Evolutionary conservation across 2,329 filamentous ascomycete genomes (phyloP), one percentile per base, ranked within the genome.

Genomic region (Blastomyces gilchristii): DNA sequence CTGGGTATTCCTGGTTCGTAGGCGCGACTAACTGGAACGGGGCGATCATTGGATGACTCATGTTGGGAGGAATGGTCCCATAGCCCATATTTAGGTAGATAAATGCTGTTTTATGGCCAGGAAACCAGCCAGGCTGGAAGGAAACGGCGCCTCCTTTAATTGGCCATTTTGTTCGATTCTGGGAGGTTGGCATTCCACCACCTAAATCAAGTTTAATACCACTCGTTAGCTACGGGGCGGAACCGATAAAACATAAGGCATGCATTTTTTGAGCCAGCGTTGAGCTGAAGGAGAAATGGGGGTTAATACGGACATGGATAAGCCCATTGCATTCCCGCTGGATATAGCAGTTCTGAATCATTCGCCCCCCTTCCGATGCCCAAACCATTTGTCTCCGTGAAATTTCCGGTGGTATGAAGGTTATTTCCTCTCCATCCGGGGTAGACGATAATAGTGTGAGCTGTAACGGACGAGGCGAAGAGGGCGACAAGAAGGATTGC

Each of bases 41-140:
- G 16, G 86, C 80, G 0, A 93, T 78, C 84, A 97, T 94, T 28
- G 85, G 81, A 73, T 88, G 85, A 67, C 90, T 95, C 87, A 95
- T 95, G 81, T 97, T 97, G 7, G 78, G 75, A 0, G 94, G 93
- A 8, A 88, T 85, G 43, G 83, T 90, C 67, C 90, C 91, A 67
- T 92, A 85, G 68, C 94, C 94, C 62, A 97, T 82, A 79, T 97
- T 97, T 77, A 97, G 80, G 78, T 96, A 96, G 73, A 96, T 82
- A 69, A 91, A 84, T 22, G 91, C 93, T 6, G 85, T 87, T 45
- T 83, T 75, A 75, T 97, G 94, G 67, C 94, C 94, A 64, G 87
- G 86, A 80, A 97, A 97, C 94, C 94, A 97, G 71, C 93, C 94
- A 0, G 94, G 94, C 73, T 97, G 93, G 70, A 97, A 83, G 59